Percentiles rank a stretch among this genome's conserved stretches.
Conservation (phyloP, 2,329 filamentous ascomycete species). For the Cyphellophora attinorum region DNA sequence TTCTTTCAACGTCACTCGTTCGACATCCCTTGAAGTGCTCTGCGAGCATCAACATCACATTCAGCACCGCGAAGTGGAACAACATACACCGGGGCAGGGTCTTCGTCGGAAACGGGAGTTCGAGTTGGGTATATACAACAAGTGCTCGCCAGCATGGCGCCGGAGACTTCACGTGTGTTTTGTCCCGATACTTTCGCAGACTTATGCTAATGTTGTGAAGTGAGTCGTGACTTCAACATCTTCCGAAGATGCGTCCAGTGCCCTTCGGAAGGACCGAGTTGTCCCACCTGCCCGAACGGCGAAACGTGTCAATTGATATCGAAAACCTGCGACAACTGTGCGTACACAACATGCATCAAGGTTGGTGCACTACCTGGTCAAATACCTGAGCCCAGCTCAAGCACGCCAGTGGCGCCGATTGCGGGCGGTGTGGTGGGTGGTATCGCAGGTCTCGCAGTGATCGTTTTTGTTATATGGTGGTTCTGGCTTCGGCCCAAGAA, state of each 20-base stretch:
- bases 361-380: constrained; percentile 28
- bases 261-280: constrained; percentile 41
- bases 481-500: constrained; percentile 67
- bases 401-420: constrained; percentile 59
- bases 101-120: too few species aligned
- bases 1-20: constrained; percentile 1
- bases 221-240: constrained; percentile 21
- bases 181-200: too few species aligned
- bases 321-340: constrained; percentile 51
- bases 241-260: constrained; percentile 55
- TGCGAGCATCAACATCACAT: too few species aligned
- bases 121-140: too few species aligned
- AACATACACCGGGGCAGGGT: too few species aligned
- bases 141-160: not conserved
- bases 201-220: too few species aligned
- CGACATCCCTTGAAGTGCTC: too few species aligned
- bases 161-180: not conserved
- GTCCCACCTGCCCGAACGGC: constrained; percentile 47
- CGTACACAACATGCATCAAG: constrained; percentile 46
- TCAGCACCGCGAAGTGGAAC: too few species aligned
- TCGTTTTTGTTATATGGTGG: constrained; percentile 75
- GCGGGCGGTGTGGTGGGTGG: constrained; percentile 87
- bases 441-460: constrained; percentile 60
- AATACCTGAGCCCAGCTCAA: constrained; percentile 20
- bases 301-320: constrained; percentile 52